Conservation (phyloP, 2,329 filamentous ascomycete species). For the Pseudohalonectria lignicola region DNA sequence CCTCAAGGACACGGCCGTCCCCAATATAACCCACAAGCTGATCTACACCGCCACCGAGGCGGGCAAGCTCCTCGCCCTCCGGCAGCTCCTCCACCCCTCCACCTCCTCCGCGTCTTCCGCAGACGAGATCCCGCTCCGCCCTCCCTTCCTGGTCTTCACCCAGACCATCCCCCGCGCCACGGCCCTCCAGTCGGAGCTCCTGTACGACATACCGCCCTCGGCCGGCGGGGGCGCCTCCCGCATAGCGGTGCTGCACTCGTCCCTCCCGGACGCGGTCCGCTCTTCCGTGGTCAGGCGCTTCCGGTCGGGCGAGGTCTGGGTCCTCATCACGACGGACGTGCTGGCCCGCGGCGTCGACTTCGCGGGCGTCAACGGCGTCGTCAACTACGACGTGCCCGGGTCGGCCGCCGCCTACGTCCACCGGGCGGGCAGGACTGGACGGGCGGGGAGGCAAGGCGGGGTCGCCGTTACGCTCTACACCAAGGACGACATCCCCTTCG, state of each 20-base stretch:
- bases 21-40: slow-evolving; percentile 81
- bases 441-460: slow-evolving; percentile 78
- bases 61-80: slow-evolving; percentile 83
- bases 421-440: slow-evolving; percentile 80
- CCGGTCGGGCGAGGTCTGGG: slow-evolving; percentile 86
- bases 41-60: slow-evolving; percentile 87
- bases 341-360: slow-evolving; percentile 91
- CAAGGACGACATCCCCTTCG: slow-evolving; percentile 79
- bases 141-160: slow-evolving; percentile 90
- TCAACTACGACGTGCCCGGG: slow-evolving; percentile 96
- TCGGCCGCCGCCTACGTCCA: slow-evolving; percentile 86
- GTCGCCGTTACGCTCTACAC: slow-evolving; percentile 92
- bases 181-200: slow-evolving; percentile 78
- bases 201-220: slow-evolving; percentile 85
- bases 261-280: slow-evolving; percentile 65
- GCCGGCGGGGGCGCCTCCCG: slow-evolving; percentile 76
- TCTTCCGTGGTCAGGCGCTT: slow-evolving; percentile 81
- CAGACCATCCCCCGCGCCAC: slow-evolving; percentile 89
- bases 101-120: slow-evolving; percentile 17
- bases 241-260: slow-evolving; percentile 83
- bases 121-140: slow-evolving; percentile 50
- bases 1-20: slow-evolving; percentile 88
- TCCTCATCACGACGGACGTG: slow-evolving; percentile 91
- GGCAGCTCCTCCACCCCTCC: slow-evolving; percentile 76
- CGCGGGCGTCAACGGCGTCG: slow-evolving; percentile 85